These are phyloP conservation scores for Speleostelium caveatum DNA, from an alignment of 78 protist genomes.

Conservation along the genomic window DNA sequence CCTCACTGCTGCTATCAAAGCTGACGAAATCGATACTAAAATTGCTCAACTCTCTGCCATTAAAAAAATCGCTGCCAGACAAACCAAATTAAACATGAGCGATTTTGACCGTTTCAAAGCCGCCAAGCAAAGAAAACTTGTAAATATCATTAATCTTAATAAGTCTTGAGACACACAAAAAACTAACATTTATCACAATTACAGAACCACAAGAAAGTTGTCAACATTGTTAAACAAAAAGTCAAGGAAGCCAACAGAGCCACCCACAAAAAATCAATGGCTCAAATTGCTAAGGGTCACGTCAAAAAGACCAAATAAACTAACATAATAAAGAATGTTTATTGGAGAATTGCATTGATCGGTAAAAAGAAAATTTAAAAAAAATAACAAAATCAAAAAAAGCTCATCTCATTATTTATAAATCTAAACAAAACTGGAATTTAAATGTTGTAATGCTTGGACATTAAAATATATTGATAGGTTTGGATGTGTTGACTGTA, in stretches of 20 bases:
- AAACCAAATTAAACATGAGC: slow-evolving; percentile 11
- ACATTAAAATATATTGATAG: too few relatives aligned
- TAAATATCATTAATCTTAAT: background rate
- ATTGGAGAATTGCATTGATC: background rate
- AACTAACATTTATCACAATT: background rate
- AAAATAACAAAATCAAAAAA: background rate
- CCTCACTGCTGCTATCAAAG: slow-evolving; percentile 70
- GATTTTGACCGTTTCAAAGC: slow-evolving; percentile 79
- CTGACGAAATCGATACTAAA: slow-evolving; percentile 50
- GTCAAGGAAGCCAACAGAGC: slow-evolving; percentile 74
- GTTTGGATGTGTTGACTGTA: too few relatives aligned
- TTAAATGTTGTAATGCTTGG: too few relatives aligned
- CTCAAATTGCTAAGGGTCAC: slow-evolving; percentile 35
- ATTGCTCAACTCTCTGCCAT: slow-evolving; percentile 14
- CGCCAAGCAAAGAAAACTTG: slow-evolving; percentile 1
- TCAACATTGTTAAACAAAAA: slow-evolving; percentile 34
- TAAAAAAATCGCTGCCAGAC: slow-evolving; percentile 38
- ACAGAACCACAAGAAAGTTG: slow-evolving; percentile 50
- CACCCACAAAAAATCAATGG: slow-evolving; percentile 37
- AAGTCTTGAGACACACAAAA: background rate
- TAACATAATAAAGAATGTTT: too few relatives aligned
- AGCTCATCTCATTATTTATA: background rate
- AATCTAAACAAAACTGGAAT: too few relatives aligned
- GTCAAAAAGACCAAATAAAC: slow-evolving; percentile 37
- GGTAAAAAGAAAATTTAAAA: background rate